phyloP scores from a whole-genome alignment of 495 filamentous ascomycete species.

The Hapsidospora chrysogenum region DNA sequence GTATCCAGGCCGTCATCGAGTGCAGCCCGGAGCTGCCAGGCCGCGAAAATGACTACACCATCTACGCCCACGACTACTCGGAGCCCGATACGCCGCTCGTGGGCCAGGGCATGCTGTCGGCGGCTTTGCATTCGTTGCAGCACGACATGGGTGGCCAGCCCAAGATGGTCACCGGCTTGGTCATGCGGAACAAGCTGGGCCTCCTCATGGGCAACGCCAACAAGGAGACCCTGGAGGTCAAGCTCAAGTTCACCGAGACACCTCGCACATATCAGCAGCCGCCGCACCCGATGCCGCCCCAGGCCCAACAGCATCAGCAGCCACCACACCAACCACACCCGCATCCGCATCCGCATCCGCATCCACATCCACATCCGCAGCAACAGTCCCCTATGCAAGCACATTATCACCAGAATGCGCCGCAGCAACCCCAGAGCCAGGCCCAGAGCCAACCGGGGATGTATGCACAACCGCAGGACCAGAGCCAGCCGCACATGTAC shows the following conservation, averaged over 20 bases:
- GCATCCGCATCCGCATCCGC: slow-evolving; percentile 7
- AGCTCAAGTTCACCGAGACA: slow-evolving; percentile 71
- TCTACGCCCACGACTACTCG: slow-evolving; percentile 94
- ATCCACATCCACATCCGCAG: slow-evolving; percentile 9
- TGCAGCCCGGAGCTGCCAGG: slow-evolving; percentile 75
- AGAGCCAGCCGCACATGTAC: too few relatives aligned
- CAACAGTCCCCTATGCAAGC: too few relatives aligned
- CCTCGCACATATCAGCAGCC: slow-evolving; percentile 48
- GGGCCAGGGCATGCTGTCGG: slow-evolving; percentile 90
- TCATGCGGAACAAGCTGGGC: slow-evolving; percentile 69
- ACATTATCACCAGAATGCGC: too few relatives aligned
- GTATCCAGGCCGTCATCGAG: slow-evolving; percentile 65
- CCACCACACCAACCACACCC: slow-evolving; percentile 6
- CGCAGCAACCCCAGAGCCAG: too few relatives aligned
- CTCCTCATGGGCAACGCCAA: slow-evolving; percentile 60
- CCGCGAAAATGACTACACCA: slow-evolving; percentile 77
- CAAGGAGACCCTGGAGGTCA: slow-evolving; percentile 88
- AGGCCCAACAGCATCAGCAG: slow-evolving; percentile 24
- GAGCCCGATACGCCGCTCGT: slow-evolving; percentile 86
- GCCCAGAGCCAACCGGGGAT: too few relatives aligned
- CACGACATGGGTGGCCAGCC: slow-evolving; percentile 35
- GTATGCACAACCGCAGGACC: too few relatives aligned
- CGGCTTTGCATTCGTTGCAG: slow-evolving; percentile 45
- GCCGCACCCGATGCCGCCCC: slow-evolving; percentile 41
- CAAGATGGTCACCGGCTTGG: slow-evolving; percentile 75